Percentiles rank a stretch among this genome's conserved stretches.
Evolutionary conservation across 2,329 filamentous ascomycete species (phyloP).

Genomic region (Pestalotiopsis sp.): DNA sequence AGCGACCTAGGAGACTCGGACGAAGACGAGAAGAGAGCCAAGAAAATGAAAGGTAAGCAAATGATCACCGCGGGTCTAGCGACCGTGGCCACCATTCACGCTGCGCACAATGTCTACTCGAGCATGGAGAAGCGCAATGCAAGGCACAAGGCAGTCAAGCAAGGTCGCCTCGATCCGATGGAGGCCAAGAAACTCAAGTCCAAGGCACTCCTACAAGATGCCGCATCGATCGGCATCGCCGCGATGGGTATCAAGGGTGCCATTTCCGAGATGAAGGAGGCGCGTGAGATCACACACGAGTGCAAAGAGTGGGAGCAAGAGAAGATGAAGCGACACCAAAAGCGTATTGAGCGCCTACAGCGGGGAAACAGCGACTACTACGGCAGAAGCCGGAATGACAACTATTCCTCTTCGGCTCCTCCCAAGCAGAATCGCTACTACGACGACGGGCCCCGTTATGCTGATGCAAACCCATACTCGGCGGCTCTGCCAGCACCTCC

Average conservation of each 20-base stretch:
- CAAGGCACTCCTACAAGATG: constrained; percentile 59
- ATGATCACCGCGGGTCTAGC: constrained; percentile 58
- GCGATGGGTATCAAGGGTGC: constrained; percentile 61
- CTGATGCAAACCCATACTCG: constrained; percentile 50
- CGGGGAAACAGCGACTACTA: constrained; percentile 29
- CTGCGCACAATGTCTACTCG: constrained; percentile 59
- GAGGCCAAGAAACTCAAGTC: constrained; percentile 61
- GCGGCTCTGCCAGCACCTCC: constrained; percentile 44
- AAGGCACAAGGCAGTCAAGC: constrained; percentile 54
- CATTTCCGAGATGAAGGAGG: constrained; percentile 58
- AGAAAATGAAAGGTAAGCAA: constrained; percentile 66
- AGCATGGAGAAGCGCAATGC: constrained; percentile 59
- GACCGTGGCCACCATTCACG: constrained; percentile 62
- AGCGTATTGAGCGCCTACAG: constrained; percentile 41
- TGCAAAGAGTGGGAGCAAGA: constrained; percentile 51
- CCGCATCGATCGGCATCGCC: constrained; percentile 60
- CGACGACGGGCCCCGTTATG: constrained; percentile 47
- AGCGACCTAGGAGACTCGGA: constrained; percentile 61
- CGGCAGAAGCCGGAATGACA: constrained; percentile 44
- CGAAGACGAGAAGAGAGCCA: constrained; percentile 55
- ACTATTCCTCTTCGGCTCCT: constrained; percentile 45
- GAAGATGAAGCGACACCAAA: constrained; percentile 51
- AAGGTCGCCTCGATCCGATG: constrained; percentile 52
- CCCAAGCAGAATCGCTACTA: constrained; percentile 40
- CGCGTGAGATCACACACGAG: constrained; percentile 50